These are phyloP conservation scores for Sarcomyxa edulis DNA, from an alignment of 768 basidiomycete genomes.

Conservation along the genomic window DNA sequence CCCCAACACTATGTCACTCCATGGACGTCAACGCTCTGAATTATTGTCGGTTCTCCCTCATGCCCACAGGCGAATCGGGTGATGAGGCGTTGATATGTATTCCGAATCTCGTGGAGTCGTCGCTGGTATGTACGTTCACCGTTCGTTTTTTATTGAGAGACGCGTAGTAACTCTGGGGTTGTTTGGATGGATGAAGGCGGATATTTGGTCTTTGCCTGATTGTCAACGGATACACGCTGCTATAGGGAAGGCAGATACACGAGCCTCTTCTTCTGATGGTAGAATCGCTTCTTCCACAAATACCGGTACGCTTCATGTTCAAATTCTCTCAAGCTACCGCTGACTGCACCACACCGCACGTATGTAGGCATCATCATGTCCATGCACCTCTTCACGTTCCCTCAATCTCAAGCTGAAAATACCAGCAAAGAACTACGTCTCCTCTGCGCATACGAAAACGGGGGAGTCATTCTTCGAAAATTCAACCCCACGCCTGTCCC, in stretches of 20 bases:
- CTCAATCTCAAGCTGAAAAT: conserved; percentile 10
- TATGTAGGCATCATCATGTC: conserved; percentile 84
- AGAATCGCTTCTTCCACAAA: no score
- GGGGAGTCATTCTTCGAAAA: conserved; percentile 68
- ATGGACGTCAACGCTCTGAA: conserved; percentile 92
- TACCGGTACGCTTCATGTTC: no score
- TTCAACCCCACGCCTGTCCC: conserved; percentile 29
- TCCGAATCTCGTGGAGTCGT: conserved; percentile 87
- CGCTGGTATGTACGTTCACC: conserved; percentile 44
- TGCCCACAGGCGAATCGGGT: conserved; percentile 18
- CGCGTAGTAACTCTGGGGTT: conserved; percentile 4
- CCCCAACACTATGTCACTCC: conserved; percentile 54
- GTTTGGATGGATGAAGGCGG: conserved; percentile 50
- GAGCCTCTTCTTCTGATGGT: conserved; percentile 32
- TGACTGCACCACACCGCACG: no score
- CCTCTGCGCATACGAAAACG: conserved; percentile 81
- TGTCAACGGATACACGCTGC: conserved; percentile 75
- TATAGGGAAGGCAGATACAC: conserved; percentile 52
- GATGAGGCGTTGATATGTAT: conserved; percentile 61
- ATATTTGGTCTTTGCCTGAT: conserved; percentile 79
- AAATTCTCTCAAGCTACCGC: background rate
- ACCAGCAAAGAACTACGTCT: conserved; percentile 49
- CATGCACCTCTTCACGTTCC: conserved; percentile 53
- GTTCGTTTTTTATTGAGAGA: background rate
- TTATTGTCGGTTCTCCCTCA: conserved; percentile 84